Evolutionary conservation across 768 basidiomycete genomes (phyloP).

Genomic region (Rhodotorula taiwanensis): DNA sequence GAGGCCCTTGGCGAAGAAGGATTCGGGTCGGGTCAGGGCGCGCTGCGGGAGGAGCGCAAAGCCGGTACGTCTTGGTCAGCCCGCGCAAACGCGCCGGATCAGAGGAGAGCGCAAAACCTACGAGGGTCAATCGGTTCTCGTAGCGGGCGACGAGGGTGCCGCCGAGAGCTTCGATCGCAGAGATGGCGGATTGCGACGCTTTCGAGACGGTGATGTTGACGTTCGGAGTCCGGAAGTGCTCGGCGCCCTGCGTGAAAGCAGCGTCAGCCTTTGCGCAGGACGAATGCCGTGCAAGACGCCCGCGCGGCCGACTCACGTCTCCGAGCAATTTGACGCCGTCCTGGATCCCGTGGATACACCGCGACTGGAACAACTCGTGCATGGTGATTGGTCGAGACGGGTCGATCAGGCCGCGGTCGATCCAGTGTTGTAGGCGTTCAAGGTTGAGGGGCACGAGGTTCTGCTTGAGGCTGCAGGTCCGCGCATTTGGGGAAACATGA

Average conservation of each 20-base stretch:
- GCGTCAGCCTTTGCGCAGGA: no score
- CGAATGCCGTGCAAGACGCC: no score
- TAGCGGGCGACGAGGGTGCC: slow-evolving; percentile 83
- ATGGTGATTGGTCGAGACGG: slow-evolving; percentile 83
- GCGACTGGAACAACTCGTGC: slow-evolving; percentile 70
- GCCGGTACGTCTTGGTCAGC: no score
- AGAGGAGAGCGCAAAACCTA: slow-evolving; percentile 12
- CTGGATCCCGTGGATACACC: slow-evolving; percentile 77
- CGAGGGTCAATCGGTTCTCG: slow-evolving; percentile 71
- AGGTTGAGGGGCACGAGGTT: slow-evolving; percentile 77
- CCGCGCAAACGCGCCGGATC: neutral
- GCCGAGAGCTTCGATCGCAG: slow-evolving; percentile 70
- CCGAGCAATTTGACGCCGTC: slow-evolving; percentile 85
- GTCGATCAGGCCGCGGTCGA: slow-evolving; percentile 71
- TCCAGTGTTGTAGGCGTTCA: slow-evolving; percentile 81
- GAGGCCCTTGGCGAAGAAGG: slow-evolving; percentile 19
- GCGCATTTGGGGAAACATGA: no score
- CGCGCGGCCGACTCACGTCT: no score
- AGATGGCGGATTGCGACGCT: slow-evolving; percentile 77
- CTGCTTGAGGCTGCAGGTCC: slow-evolving; percentile 63
- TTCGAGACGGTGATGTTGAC: slow-evolving; percentile 74
- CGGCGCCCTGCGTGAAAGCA: slow-evolving; percentile 67
- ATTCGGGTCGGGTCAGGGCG: slow-evolving; percentile 32
- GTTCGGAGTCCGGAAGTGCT: slow-evolving; percentile 53
- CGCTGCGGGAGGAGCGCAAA: slow-evolving; percentile 13